Percentiles rank a stretch among this genome's conserved stretches.
phyloP scores from a whole-genome alignment of 495 filamentous ascomycete species.

The Sabuloglossum arenarium region DNA sequence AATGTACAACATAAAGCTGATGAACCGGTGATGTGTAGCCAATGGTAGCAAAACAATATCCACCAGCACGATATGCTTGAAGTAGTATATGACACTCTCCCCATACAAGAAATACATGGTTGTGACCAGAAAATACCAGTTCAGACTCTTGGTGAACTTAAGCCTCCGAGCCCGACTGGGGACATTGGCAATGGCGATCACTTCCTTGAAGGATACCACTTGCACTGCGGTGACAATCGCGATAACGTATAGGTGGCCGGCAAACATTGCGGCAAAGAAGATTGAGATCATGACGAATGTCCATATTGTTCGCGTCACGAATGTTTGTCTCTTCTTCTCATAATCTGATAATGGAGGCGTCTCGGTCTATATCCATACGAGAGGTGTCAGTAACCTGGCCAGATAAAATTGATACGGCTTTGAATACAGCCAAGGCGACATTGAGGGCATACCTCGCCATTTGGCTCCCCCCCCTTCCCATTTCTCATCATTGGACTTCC shows the following conservation, averaged over 20 bases:
- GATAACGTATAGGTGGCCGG: constrained; percentile 93
- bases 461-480: constrained; percentile 21
- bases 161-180: constrained; percentile 78
- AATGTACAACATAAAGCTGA: constrained; percentile 92
- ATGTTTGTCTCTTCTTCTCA: constrained; percentile 96
- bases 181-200: constrained; percentile 92
- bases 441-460: not conserved
- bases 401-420: not conserved
- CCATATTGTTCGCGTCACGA: constrained; percentile 96
- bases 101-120: constrained; percentile 99
- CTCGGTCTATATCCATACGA: not conserved
- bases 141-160: constrained; percentile 82
- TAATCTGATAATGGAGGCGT: constrained; percentile 38
- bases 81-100: constrained; percentile 98
- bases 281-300: constrained; percentile 88
- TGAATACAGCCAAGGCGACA: constrained; percentile 12
- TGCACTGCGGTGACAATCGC: constrained; percentile 80
- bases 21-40: constrained; percentile 95
- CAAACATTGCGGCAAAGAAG: constrained; percentile 82
- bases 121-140: constrained; percentile 97
- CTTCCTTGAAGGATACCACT: constrained; percentile 96
- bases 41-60: constrained; percentile 81
- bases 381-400: constrained; percentile 1
- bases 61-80: constrained; percentile 94
- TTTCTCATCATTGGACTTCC: constrained; percentile 31